Evolutionary conservation across 306 rosid species (phyloP).

Genomic region (Ceratonia siliqua): DNA sequence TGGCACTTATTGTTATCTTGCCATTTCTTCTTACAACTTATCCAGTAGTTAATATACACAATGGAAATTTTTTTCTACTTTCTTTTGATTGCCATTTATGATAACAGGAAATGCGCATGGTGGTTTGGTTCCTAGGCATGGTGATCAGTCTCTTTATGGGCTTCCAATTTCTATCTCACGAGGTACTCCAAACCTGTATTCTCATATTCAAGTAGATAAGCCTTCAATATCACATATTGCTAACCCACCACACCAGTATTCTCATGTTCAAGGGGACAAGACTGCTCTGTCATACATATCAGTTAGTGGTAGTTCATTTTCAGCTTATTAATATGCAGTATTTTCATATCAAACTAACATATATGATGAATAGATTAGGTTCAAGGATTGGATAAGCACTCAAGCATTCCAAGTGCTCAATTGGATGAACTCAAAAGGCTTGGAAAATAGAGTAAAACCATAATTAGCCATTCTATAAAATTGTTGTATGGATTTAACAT

Average conservation of each 20-base stretch:
- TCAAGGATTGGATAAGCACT: too few species aligned
- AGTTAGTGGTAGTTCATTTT: too few species aligned
- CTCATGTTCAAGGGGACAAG: constrained; percentile 70
- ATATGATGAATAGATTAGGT: too few species aligned
- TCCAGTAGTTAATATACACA: constrained; percentile 24
- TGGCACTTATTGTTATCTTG: constrained; percentile 15
- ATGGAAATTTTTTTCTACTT: constrained; percentile 47
- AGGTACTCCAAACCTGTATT: constrained; percentile 56
- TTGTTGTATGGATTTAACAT: too few species aligned
- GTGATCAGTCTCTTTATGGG: constrained; percentile 77
- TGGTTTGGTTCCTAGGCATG: constrained; percentile 72
- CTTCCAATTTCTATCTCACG: too few species aligned
- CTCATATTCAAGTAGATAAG: constrained; percentile 68
- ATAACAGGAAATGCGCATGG: constrained; percentile 57
- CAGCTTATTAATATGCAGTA: too few species aligned
- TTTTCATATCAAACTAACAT: too few species aligned
- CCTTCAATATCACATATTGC: constrained; percentile 42
- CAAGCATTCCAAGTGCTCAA: too few species aligned
- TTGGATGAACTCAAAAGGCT: too few species aligned
- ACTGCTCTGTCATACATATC: too few species aligned
- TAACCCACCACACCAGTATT: constrained; percentile 56
- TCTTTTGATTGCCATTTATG: constrained; percentile 59
- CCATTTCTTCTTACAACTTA: constrained; percentile 8
- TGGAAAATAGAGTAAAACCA: too few species aligned
- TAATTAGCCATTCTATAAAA: too few species aligned